Evolutionary conservation across 495 filamentous ascomycete genomes (phyloP), one percentile per base, ranked within the genome.

Genomic region (Apiosordaria backusii): DNA sequence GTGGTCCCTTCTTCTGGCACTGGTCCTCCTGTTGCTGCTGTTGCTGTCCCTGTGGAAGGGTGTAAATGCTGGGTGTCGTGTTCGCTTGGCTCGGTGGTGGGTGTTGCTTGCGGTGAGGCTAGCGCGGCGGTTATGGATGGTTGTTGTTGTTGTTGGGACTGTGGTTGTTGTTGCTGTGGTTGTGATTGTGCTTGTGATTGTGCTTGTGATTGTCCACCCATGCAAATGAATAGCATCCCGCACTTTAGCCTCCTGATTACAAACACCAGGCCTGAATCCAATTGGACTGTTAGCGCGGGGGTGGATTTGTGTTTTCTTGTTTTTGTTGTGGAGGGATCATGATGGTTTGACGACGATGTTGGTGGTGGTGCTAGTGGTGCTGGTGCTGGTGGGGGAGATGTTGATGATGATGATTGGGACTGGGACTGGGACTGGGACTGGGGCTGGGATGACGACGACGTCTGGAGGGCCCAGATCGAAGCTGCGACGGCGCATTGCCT

Each of bases 191-290:
- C 50, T 18, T 18, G 16, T 9, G 0, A 4, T 54, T 54, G 50
- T 5, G 7, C 50, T 53, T 53, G 50, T 4, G 0, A 5, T 54
- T 63, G 18, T n/a, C 80, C 79, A n/a, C 83, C 82, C 57, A 84
- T 76, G 68, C 80, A 83, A 57, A 86, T 77, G 66, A 85, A 84
- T 50, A 86, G 67, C 65, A 86, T 75, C 16, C 81, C 82, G 73
- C 82, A 83, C 4, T 69, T 67, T 59, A 86, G 73, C 0, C 72
- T 71, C 3, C 83, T 74, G 52, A 86, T 81, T 35, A 82, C 73
- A 62, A 86, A 79, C 9, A 83, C 75, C 21, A 78, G 59, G 50
- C 74, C 74, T 60, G 59, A 72, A 68, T 74, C 74, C 35, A 85
- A 77, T 69, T 85, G 83, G 18, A 85, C 77, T 1, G 81, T 83